Percentiles rank a stretch among this genome's conserved stretches.
These are phyloP conservation scores for Tetracentron sinense DNA, from an alignment of 164 flowering plant genomes.

Conservation along the genomic window DNA sequence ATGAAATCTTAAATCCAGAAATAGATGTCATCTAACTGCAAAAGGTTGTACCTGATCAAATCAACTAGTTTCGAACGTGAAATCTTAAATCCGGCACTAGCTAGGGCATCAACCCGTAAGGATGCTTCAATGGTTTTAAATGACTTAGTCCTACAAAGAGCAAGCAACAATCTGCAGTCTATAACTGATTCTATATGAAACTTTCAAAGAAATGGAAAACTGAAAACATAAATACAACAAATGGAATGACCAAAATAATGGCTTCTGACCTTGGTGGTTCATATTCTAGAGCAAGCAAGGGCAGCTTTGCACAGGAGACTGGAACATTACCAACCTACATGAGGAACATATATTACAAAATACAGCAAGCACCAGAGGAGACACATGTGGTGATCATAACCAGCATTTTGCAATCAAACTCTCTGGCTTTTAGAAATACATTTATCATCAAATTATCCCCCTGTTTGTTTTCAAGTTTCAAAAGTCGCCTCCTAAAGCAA, in stretches of 20 bases:
- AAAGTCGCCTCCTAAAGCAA: no score
- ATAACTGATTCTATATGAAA: background rate
- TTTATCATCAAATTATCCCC: background rate
- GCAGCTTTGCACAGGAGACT: slow-evolving; percentile 71
- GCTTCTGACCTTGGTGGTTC: slow-evolving; percentile 74
- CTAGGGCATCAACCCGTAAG: slow-evolving; percentile 77
- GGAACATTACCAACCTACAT: slow-evolving; percentile 82
- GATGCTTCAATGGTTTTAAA: slow-evolving; percentile 77
- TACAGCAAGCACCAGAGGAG: no score
- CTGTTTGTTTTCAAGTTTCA: no score
- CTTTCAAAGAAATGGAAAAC: background rate
- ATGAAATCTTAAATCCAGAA: slow-evolving; percentile 48
- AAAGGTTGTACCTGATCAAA: slow-evolving; percentile 59
- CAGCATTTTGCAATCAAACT: background rate
- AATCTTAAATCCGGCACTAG: slow-evolving; percentile 92
- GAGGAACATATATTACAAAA: slow-evolving; percentile 5
- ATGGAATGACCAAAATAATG: background rate
- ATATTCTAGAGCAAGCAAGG: slow-evolving; percentile 77
- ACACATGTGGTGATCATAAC: background rate
- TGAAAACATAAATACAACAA: slow-evolving; percentile 5
- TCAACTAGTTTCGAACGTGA: slow-evolving; percentile 82
- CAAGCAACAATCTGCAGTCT: slow-evolving; percentile 3
- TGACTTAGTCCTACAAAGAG: slow-evolving; percentile 57
- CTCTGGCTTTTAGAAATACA: background rate
- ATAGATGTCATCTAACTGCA: background rate